A percentile compares a stretch with the other conserved stretches of the same genome.
phyloP scores from a whole-genome alignment of 202 grass and related monocot genomes.

The Setaria viridis region DNA sequence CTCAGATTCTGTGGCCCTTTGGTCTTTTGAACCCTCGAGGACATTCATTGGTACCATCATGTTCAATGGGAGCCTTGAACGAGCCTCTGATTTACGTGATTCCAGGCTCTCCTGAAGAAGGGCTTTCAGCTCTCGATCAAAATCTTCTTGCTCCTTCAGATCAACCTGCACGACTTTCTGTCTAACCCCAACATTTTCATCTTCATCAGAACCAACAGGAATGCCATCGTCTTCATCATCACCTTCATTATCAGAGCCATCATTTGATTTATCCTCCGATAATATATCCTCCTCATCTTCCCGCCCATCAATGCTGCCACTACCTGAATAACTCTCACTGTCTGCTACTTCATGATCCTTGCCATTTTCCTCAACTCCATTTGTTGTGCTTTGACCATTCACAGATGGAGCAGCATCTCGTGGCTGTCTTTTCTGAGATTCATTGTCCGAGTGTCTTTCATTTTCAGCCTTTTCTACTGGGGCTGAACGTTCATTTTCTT shows the following conservation, averaged over 20 bases:
- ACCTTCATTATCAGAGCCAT: conserved; percentile 79
- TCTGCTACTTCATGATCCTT: conserved; percentile 67
- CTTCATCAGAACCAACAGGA: conserved; percentile 82
- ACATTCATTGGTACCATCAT: conserved; percentile 99
- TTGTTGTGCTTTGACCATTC: conserved; percentile 59
- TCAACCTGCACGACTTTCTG: conserved; percentile 84
- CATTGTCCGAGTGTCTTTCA: conserved; percentile 57
- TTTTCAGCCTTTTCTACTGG: conserved; percentile 54
- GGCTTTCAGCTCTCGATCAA: conserved; percentile 89
- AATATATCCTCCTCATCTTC: conserved; percentile 89
- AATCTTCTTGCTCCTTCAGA: conserved; percentile 95
- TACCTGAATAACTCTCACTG: conserved; percentile 91
- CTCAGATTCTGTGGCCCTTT: conserved; percentile 68
- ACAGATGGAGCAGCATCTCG: conserved; percentile 42
- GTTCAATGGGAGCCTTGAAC: conserved; percentile 76
- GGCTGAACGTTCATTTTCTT: conserved; percentile 76
- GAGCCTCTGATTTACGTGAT: conserved; percentile 82
- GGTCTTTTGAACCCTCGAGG: conserved; percentile 76
- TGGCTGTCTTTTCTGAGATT: conserved; percentile 59
- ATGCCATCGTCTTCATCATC: conserved; percentile 88
- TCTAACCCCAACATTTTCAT: conserved; percentile 82
- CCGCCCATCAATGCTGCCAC: conserved; percentile 72
- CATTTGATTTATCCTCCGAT: conserved; percentile 82
- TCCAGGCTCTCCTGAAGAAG: conserved; percentile 97
- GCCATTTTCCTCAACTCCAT: conserved; percentile 74